Base-by-base conservation (phyloP, 352 stramenopile species). In the Phytopythium sindhum region DNA sequence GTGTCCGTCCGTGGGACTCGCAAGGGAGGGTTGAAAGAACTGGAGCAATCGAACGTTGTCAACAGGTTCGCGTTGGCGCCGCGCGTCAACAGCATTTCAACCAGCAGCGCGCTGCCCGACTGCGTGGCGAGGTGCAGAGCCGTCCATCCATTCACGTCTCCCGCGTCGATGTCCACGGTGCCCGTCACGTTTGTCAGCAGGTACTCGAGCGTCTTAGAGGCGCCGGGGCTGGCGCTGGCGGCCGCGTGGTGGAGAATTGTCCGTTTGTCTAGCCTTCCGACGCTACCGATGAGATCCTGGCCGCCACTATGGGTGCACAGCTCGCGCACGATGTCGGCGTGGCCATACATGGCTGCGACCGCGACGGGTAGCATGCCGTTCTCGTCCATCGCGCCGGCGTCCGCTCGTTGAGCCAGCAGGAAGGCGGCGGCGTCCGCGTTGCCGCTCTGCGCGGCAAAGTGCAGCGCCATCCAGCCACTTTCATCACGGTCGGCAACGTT, bases 281-380 rank as follows among this genome's bases (percentile, higher is more conserved):
- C 28, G 26, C 23, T 6, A 10, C 26, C 28, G 2, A 48, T 11
- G 2, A 48, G 33, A 1, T 31, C 31, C 2, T 9, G 12, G 19
- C 24, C 63, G 41, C 70, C 63, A 11, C 57, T 62, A 11, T 68
- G 66, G 1, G 66, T 24, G 60, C 90, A 81, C 26, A 95, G 63
- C 57, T 78, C 82, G 7, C 66, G 56, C 12, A 93, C 64, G 35
- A 80, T 80, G 28, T 74, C 69, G 9, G 78, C 37, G 28, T 61
- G 37, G 37, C 55, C 39, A 21, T 52, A 37, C 55, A 37, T 37
- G 29, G 55, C 55, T 5, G 55, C 55, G 2, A 61, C 37, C 8
- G 23, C 37, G 7, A 61, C 26, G 0, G 55, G 55, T 17, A 39
- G 15, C 11, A 52, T 15, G 1, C 39, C 55, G 28, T 39, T 9